A percentile compares a stretch with the other conserved stretches of the same genome.
Conservation (phyloP, 208 protist genomes). For the Leishmania guyanensis region DNA sequence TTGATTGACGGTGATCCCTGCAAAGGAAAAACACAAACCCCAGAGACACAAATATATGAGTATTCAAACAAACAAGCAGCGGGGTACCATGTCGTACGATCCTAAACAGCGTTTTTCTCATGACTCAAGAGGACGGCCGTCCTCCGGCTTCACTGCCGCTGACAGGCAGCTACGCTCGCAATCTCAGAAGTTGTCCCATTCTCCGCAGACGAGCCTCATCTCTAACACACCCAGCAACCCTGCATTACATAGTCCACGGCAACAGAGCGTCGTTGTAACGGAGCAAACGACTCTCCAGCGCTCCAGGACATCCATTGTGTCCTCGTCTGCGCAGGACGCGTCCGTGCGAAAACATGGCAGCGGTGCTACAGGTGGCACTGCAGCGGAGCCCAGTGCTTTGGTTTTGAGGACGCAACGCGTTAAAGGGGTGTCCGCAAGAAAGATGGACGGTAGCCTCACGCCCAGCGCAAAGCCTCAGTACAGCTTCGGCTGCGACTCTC, state of each 20-base stretch:
- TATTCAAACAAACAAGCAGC: neutral
- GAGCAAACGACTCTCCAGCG: constrained; percentile 6
- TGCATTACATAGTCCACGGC: neutral
- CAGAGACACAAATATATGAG: neutral
- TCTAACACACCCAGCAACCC: neutral
- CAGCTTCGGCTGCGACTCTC: neutral
- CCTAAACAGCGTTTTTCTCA: neutral
- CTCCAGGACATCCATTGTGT: constrained; percentile 11
- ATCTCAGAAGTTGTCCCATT: neutral
- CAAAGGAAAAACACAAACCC: neutral
- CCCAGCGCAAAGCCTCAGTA: neutral
- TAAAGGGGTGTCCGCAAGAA: neutral
- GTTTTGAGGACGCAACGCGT: neutral
- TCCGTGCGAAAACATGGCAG: neutral
- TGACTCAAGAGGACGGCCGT: neutral
- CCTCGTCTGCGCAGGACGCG: neutral
- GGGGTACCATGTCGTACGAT: neutral
- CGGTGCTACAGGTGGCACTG: neutral
- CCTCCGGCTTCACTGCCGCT: neutral
- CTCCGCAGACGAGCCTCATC: neutral
- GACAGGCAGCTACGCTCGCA: neutral
- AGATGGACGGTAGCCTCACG: neutral
- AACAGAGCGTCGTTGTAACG: neutral
- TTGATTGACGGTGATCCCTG: neutral
- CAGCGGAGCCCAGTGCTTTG: neutral